Percentiles rank a stretch among this genome's conserved stretches.
These are phyloP conservation scores for Solanum chiquidenum DNA, from an alignment of 257 asterid genomes.

Conservation along the genomic window DNA sequence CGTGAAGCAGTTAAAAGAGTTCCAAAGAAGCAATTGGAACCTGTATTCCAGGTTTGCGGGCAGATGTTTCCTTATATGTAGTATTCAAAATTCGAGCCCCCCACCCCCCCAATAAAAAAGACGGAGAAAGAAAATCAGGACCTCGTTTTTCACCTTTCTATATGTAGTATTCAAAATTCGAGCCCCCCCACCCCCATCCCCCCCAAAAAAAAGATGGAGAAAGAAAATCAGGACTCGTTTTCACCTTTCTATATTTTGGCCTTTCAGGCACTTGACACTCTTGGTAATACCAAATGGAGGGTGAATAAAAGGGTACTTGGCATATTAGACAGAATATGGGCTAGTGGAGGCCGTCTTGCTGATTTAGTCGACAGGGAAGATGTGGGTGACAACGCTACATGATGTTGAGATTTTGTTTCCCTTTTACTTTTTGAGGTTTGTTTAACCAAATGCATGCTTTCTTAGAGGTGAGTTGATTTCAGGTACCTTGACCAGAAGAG, in stretches of 20 bases:
- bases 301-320: constrained; percentile 73
- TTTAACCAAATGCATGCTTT: constrained; percentile 1
- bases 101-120: neutral
- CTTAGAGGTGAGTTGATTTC: constrained; percentile 1
- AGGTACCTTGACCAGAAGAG: constrained; percentile 80
- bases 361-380: constrained; percentile 88
- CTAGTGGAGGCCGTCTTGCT: constrained; percentile 78
- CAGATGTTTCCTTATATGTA: neutral
- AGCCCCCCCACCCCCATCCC: neutral
- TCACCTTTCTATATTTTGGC: constrained; percentile 1
- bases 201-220: neutral
- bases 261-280: constrained; percentile 78
- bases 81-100: neutral
- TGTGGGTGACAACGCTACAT: constrained; percentile 32
- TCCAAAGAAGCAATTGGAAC: constrained; percentile 60
- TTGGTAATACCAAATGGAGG: constrained; percentile 93
- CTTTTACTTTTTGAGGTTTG: neutral
- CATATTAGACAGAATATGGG: constrained; percentile 86
- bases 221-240: neutral
- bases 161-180: neutral
- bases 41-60: constrained; percentile 57
- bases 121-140: neutral
- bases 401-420: neutral
- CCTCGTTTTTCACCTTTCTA: neutral
- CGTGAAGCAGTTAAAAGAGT: constrained; percentile 69